Base-by-base conservation (phyloP, 2,329 filamentous ascomycete species). In the Mycosphaerella sp. region DNA sequence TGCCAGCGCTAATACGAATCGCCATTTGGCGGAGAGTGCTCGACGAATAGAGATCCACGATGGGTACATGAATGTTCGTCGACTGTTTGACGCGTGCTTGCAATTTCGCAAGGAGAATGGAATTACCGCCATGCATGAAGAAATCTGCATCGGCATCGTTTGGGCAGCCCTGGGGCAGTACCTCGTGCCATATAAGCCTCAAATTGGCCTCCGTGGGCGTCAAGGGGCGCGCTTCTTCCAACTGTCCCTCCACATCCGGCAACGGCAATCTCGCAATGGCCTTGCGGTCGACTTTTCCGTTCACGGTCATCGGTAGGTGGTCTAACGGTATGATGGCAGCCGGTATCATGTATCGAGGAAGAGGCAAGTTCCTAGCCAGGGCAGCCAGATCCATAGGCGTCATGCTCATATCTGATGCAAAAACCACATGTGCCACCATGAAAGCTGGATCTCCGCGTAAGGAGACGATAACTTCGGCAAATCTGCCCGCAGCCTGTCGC, bases 361-460 rank as follows among this genome's bases (percentile, higher is more conserved):
- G 28, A 8, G 25, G 21, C 8, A 40, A 13, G 17, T 14, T 17
- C 13, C 14, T 12, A 25, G 6, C 32, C 17, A 52, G 21, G 14
- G 14, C 17, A 13, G 12, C 12, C 12, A 35, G 32, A 35, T 35
- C 32, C 14, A 13, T 35, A 2, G 32, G 4, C 12, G 32, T 13
- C 12, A 35, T 14, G 8, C 13, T 18, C 4, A 17, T 14, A 13
- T 6, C 18, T 1, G 14, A 7, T 12, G 39, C 14, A 13, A 25
- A 6, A 8, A 25, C 21, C n/a, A 68, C 66, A 52, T 67, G 60
- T 0, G 66, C 69, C 10, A 70, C 62, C 0, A 72, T 56, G 34
- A 66, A 35, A 3, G 32, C 32, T 3, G 32, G 56, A 13, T 62
- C 49, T 4, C 35, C 47, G 8, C 39, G 41, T 10, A 39, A 9